Evolutionary conservation across 768 basidiomycete species (phyloP).

Genomic region (Boletus insuetus): DNA sequence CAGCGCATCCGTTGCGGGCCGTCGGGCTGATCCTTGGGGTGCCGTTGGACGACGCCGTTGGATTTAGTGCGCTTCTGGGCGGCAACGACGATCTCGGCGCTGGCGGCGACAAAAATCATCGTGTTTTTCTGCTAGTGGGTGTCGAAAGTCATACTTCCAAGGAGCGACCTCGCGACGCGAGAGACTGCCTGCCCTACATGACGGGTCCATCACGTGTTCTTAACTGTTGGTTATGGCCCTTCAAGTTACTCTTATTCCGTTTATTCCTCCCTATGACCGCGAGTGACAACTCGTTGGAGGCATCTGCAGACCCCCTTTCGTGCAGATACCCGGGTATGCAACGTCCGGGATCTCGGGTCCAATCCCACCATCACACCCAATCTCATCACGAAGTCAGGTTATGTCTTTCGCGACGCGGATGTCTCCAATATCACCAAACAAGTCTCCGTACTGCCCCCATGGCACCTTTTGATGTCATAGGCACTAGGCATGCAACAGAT

Average conservation of each 20-base stretch:
- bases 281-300: conserved; percentile 43
- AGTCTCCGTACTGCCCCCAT: conserved; percentile 36
- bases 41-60: conserved; percentile 37
- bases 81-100: no score
- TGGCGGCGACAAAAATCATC: no score
- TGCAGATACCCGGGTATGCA: conserved; percentile 66
- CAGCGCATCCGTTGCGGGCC: conserved; percentile 51
- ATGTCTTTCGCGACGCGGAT: conserved; percentile 69
- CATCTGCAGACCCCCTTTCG: conserved; percentile 65
- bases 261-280: conserved; percentile 16
- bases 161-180: no score
- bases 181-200: conserved; percentile 46
- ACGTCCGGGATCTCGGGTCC: conserved; percentile 69
- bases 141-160: no score
- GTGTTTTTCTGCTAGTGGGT: no score
- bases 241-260: neutral
- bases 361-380: conserved; percentile 51
- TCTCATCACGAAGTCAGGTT: conserved; percentile 53
- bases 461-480: conserved; percentile 1
- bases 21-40: conserved; percentile 33
- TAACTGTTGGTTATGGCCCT: no score
- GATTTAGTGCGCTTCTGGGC: conserved; percentile 46
- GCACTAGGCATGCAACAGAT: conserved; percentile 45
- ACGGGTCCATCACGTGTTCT: conserved; percentile 14
- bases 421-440: conserved; percentile 66